Base-by-base conservation (phyloP, 805 yeast species). In the Zygotorulaspora chibaensis region DNA sequence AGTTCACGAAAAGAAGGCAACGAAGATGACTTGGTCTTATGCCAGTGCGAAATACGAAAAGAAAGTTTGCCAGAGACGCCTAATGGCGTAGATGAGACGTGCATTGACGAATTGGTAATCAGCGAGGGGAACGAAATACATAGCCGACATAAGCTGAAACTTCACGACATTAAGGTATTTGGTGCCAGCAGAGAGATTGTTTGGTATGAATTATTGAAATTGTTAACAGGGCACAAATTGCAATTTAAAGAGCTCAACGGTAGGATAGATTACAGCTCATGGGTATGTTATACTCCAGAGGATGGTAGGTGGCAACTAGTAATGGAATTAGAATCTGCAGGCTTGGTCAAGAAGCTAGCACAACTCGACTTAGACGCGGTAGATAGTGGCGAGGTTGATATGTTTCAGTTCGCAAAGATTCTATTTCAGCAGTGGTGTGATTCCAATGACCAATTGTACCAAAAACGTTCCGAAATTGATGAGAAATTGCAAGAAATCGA, bases 101-200 rank as follows among this genome's bases (percentile, higher is more conserved):
- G 2, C 3, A 40, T 60, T 5, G 36, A 35, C 2, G 51, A 46
- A 13, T n/a, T 61, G 9, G 20, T 44, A 1, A 45, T 56, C 4
- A 58, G 64, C 42, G 66, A 62, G 26, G 67, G 67, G 6, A 47
- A 45, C 13, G 58, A 48, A 8, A 53, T 60, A 4, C 51, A 51
- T 23, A 27, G 30, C 2, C 36, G 29, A 15, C 34, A 38, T 1
- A 10, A 35, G 2, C 23, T 54, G 8, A 34, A 15, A 6, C 31
- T 49, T 12, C 7, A 28, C 6, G 42, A 49, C 36, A 11, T 60
- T 33, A 42, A 43, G n/a, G 38, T 53, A 6, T 58, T 50, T 38
- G 28, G 46, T 5, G 47, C 38, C n/a, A 34, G 23, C 3, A 35
- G 39, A 2, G 43, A 46, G 8, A 23, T 25, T 20, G 37, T 59